Percentiles rank a stretch among this genome's conserved stretches.
These are phyloP conservation scores for Pelargonium nanum DNA, from an alignment of 345 rosid species.

Conservation along the genomic window DNA sequence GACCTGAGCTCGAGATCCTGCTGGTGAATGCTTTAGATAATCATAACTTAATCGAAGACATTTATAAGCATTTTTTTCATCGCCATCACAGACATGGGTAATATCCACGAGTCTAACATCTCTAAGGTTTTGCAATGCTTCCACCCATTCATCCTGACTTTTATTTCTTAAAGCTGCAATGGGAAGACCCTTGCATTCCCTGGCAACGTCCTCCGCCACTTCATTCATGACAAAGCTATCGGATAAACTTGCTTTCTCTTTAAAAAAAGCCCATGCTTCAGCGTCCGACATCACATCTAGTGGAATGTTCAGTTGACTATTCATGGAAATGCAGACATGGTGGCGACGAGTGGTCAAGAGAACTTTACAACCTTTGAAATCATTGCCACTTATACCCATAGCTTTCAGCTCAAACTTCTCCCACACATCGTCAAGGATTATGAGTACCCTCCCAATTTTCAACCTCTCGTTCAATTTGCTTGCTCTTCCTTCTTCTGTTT, in stretches of 20 bases:
- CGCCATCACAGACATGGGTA: not conserved
- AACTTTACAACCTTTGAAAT: not conserved
- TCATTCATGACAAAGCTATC: not conserved
- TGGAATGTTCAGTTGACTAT: not conserved
- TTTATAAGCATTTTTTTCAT: not conserved
- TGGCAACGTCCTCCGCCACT: not conserved
- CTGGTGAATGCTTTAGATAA: not conserved
- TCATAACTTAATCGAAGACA: not conserved
- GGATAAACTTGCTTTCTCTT: slow-evolving; percentile 10
- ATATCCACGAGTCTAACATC: not conserved
- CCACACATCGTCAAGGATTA: slow-evolving; percentile 20
- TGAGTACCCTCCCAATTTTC: not conserved
- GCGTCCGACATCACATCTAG: slow-evolving; percentile 1
- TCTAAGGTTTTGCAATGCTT: slow-evolving; percentile 5
- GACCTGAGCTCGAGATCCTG: not conserved
- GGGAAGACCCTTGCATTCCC: slow-evolving; percentile 15
- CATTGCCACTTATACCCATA: slow-evolving; percentile 10
- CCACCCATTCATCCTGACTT: slow-evolving; percentile 3
- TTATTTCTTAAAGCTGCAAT: slow-evolving; percentile 6
- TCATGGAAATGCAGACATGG: slow-evolving; percentile 9
- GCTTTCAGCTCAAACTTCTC: slow-evolving; percentile 6
- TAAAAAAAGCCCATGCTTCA: slow-evolving; percentile 16
- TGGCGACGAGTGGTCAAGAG: slow-evolving; percentile 11
- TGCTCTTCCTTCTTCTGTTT: not conserved
- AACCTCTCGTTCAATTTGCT: not conserved